These are phyloP conservation scores for Fusarium metavorans DNA, from an alignment of 2,329 filamentous ascomycete species.

Conservation along the genomic window DNA sequence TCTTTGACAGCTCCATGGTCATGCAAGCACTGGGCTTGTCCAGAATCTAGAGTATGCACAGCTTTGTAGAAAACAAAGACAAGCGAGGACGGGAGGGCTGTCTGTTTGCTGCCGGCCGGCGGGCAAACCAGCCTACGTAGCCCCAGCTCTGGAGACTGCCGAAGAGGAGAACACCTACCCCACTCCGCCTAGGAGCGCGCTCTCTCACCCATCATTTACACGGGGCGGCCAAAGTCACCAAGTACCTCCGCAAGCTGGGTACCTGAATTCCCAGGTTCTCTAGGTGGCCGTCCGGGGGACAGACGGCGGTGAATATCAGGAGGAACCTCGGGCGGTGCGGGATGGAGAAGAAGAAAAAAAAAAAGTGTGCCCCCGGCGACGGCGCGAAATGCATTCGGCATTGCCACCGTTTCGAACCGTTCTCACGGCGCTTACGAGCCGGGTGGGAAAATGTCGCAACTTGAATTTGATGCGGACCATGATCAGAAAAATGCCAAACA, in stretches of 20 bases:
- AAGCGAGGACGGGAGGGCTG: background rate
- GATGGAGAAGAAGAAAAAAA: conserved; percentile 6
- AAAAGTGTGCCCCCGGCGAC: conserved; percentile 14
- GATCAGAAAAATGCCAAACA: background rate
- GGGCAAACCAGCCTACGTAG: conserved; percentile 1
- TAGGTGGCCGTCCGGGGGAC: conserved; percentile 17
- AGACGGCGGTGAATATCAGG: conserved; percentile 34
- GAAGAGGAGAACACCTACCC: background rate
- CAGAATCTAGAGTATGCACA: background rate
- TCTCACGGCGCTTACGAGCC: conserved; percentile 1
- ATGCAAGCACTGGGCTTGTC: background rate
- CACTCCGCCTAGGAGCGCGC: background rate
- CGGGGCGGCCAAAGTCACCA: background rate
- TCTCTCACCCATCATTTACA: background rate
- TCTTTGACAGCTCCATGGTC: background rate
- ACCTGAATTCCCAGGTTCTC: conserved; percentile 14
- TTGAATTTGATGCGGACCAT: background rate
- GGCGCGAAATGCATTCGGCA: conserved; percentile 16
- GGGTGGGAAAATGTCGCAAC: background rate
- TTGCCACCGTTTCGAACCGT: conserved; percentile 18
- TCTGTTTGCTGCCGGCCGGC: background rate
- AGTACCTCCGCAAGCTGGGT: conserved; percentile 10
- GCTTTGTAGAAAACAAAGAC: background rate
- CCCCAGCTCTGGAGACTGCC: conserved; percentile 18
- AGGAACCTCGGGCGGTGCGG: conserved; percentile 26